These are phyloP conservation scores for Blastobotrys illinoisensis DNA, from an alignment of 1,139 yeast species.

Conservation along the genomic window DNA sequence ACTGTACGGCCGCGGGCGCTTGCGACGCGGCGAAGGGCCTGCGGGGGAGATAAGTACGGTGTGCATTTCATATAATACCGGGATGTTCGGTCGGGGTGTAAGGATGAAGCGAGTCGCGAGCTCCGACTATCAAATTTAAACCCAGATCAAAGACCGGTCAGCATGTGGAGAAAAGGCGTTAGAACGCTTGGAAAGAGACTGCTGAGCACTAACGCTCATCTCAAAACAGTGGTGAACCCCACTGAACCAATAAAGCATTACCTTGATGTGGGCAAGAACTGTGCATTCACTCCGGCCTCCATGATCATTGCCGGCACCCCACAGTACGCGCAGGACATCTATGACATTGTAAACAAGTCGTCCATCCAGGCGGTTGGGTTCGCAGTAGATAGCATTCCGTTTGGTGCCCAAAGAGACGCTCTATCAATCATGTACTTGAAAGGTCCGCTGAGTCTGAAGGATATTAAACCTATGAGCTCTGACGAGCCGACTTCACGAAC, in stretches of 20 bases:
- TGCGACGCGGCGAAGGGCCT: too few relatives aligned
- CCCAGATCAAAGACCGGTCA: neutral
- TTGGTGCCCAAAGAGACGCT: conserved; percentile 31
- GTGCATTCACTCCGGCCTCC: conserved; percentile 15
- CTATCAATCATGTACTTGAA: conserved; percentile 25
- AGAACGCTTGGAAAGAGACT: neutral
- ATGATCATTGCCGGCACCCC: conserved; percentile 29
- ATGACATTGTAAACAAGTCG: conserved; percentile 5
- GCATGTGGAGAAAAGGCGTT: neutral
- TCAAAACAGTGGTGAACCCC: conserved; percentile 16
- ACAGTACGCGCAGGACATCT: conserved; percentile 14
- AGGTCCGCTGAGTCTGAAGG: neutral
- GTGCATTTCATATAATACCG: too few relatives aligned
- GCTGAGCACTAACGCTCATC: neutral
- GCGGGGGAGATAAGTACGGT: too few relatives aligned
- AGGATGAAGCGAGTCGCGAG: too few relatives aligned
- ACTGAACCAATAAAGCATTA: conserved; percentile 9
- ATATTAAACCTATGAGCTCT: neutral
- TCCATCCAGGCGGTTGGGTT: conserved; percentile 25
- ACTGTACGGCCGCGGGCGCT: too few relatives aligned
- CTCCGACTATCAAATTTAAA: neutral
- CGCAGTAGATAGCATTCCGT: conserved; percentile 30
- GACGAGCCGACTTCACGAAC: neutral
- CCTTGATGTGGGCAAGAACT: conserved; percentile 3
- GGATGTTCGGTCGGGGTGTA: too few relatives aligned